phyloP scores from a whole-genome alignment of 1,284 basidiomycete species.

The Athelia sp. region DNA sequence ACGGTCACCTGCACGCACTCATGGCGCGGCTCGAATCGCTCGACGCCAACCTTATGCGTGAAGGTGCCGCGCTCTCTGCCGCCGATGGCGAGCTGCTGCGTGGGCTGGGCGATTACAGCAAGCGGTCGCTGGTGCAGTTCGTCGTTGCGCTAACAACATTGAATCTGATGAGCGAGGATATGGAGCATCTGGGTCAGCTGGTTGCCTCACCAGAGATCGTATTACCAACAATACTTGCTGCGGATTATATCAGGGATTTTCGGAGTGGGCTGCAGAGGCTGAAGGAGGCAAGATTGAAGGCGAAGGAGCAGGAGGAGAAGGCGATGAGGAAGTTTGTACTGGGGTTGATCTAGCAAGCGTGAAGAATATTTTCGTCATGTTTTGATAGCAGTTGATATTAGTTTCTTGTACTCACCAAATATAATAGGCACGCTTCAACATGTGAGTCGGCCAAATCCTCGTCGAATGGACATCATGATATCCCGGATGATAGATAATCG shows the following conservation, averaged over 20 bases:
- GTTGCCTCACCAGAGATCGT: slow-evolving; percentile 60
- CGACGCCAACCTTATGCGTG: slow-evolving; percentile 52
- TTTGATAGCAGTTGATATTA: too few species aligned
- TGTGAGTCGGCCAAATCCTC: too few species aligned
- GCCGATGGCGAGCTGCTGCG: slow-evolving; percentile 46
- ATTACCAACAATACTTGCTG: slow-evolving; percentile 52
- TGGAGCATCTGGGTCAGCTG: slow-evolving; percentile 67
- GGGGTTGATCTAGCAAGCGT: slow-evolving; percentile 15
- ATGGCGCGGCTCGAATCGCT: slow-evolving; percentile 53
- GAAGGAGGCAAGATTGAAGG: slow-evolving; percentile 45
- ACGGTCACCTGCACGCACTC: slow-evolving; percentile 49
- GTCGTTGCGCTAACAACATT: slow-evolving; percentile 56
- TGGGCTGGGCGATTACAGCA: slow-evolving; percentile 49
- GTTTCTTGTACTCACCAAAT: too few species aligned
- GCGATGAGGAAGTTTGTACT: slow-evolving; percentile 24
- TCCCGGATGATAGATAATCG: too few species aligned
- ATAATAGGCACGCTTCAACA: too few species aligned
- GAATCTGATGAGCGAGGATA: slow-evolving; percentile 57
- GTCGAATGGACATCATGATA: too few species aligned
- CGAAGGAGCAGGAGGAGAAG: slow-evolving; percentile 28
- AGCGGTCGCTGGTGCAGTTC: slow-evolving; percentile 57
- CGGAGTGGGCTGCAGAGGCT: slow-evolving; percentile 56
- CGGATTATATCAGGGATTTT: slow-evolving; percentile 70
- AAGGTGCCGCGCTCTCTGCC: slow-evolving; percentile 39
- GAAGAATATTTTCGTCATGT: too few species aligned